phyloP scores from a whole-genome alignment of 1,284 basidiomycete genomes.

The Leccinum proliferum region DNA sequence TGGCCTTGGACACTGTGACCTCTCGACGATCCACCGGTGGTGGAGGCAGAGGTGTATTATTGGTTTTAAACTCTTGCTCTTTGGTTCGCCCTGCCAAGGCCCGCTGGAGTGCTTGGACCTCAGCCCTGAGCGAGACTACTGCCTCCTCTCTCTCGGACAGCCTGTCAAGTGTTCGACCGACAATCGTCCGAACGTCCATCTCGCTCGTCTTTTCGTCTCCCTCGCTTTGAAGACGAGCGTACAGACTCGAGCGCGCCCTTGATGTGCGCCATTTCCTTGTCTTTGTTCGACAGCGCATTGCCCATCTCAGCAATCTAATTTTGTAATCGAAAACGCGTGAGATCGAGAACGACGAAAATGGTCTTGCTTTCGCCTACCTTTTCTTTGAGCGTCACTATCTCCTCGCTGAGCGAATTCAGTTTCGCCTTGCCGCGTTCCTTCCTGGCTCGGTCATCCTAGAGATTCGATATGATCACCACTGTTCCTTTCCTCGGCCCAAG shows the following conservation, averaged over 20 bases:
- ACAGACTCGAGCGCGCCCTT: conserved; percentile 83
- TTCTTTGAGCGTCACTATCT: conserved; percentile 67
- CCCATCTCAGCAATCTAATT: conserved; percentile 55
- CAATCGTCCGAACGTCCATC: conserved; percentile 69
- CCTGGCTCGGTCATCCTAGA: conserved; percentile 72
- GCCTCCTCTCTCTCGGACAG: conserved; percentile 69
- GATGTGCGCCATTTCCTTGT: conserved; percentile 72
- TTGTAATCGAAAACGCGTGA: background rate
- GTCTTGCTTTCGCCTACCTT: conserved; percentile 41
- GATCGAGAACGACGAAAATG: background rate
- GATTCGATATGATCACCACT: conserved; percentile 1
- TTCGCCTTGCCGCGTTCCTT: conserved; percentile 72
- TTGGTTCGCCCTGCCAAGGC: conserved; percentile 49
- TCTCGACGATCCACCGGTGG: conserved; percentile 34
- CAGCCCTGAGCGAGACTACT: conserved; percentile 46
- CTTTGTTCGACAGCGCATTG: conserved; percentile 43
- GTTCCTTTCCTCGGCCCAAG: conserved; percentile 3
- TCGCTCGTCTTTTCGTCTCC: conserved; percentile 46
- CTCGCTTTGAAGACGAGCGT: conserved; percentile 62
- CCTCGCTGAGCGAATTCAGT: conserved; percentile 72
- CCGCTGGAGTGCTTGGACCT: conserved; percentile 50
- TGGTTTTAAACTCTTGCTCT: conserved; percentile 69
- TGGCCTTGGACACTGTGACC: conserved; percentile 21
- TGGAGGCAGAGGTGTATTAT: conserved; percentile 59
- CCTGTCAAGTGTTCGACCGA: conserved; percentile 63